These are phyloP conservation scores for Aspergillus hancockii DNA, from an alignment of 495 filamentous ascomycete genomes.

Conservation along the genomic window DNA sequence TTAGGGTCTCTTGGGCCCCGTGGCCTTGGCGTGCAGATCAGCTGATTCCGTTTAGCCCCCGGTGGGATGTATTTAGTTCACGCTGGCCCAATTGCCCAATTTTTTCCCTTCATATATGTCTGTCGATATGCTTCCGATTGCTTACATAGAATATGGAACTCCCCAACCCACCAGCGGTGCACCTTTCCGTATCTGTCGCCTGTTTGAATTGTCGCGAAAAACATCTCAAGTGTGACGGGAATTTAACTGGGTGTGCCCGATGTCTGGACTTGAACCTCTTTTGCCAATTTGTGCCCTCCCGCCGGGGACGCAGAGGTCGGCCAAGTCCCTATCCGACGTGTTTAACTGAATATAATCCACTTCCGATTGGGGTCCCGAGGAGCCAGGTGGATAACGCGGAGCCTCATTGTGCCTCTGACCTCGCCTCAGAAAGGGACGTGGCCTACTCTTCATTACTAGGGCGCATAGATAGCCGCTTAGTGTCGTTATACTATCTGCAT, in stretches of 20 bases:
- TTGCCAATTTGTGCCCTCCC: conserved; percentile 7
- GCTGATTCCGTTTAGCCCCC: background rate
- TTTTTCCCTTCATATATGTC: too few species aligned
- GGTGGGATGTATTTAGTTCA: background rate
- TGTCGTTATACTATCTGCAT: conserved; percentile 9
- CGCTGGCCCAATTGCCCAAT: background rate
- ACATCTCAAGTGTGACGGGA: conserved; percentile 15
- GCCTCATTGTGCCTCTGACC: background rate
- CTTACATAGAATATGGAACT: background rate
- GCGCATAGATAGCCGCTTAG: background rate
- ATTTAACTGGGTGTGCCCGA: conserved; percentile 4
- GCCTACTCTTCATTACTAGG: background rate
- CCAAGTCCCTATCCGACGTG: background rate
- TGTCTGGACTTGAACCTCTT: conserved; percentile 6
- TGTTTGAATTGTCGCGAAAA: conserved; percentile 15
- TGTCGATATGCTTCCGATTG: background rate
- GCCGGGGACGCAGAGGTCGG: conserved; percentile 1
- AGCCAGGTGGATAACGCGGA: background rate
- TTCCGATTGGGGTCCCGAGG: background rate
- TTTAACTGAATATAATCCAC: background rate
- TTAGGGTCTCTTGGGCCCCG: background rate
- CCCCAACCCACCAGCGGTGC: background rate
- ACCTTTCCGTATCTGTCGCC: background rate
- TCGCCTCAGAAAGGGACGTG: background rate
- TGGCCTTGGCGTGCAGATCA: background rate